Evolutionary conservation across 805 yeast genomes (phyloP).

Genomic region (Kazachstania viticola): DNA sequence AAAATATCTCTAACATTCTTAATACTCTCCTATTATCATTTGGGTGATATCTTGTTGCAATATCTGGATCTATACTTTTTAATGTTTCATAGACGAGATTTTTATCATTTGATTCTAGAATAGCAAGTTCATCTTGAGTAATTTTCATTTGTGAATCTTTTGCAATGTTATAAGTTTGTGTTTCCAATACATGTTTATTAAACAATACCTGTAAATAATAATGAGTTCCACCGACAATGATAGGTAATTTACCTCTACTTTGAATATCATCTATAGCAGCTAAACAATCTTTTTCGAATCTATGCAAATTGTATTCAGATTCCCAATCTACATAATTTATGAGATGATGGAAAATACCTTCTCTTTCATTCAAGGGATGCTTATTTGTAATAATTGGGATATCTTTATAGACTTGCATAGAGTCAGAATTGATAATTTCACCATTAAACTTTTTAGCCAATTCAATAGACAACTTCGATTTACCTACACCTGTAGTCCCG

Average conservation of each 20-base stretch:
- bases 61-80: conserved; percentile 48
- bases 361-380: conserved; percentile 72
- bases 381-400: conserved; percentile 78
- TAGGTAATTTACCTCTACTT: conserved; percentile 60
- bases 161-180: conserved; percentile 3
- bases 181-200: conserved; percentile 36
- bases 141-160: conserved; percentile 3
- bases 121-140: conserved; percentile 25
- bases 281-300: conserved; percentile 65
- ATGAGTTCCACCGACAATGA: conserved; percentile 92
- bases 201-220: conserved; percentile 79
- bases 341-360: conserved; percentile 72
- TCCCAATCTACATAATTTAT: conserved; percentile 76
- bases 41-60: conserved; percentile 82
- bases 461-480: conserved; percentile 60
- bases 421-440: conserved; percentile 89
- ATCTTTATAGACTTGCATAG: conserved; percentile 85
- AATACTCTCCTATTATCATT: conserved; percentile 70
- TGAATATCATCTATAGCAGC: conserved; percentile 53
- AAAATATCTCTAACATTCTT: conserved; percentile 73
- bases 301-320: conserved; percentile 69
- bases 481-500: conserved; percentile 96
- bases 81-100: conserved; percentile 32
- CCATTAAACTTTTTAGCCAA: conserved; percentile 70
- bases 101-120: conserved; percentile 40